Evolutionary conservation across 2,329 filamentous ascomycete species (phyloP), one percentile per base, ranked within the genome.

Genomic region (Exserohilum rostratum): DNA sequence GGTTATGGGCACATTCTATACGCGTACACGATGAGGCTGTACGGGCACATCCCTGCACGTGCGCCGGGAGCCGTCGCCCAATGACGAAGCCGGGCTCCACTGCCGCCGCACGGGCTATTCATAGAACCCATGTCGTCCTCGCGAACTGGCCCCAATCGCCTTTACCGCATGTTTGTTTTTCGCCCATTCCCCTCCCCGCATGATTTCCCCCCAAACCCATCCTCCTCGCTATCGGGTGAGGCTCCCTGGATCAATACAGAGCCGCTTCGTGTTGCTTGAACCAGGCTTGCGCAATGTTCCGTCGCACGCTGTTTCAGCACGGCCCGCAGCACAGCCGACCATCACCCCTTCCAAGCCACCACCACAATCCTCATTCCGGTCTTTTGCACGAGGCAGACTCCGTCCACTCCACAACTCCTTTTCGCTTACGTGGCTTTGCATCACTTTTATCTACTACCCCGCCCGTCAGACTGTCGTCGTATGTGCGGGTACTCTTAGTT

Each of bases 11-110:
- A 13, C 11, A 29, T 9, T 15, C 15, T 15, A 43, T 52, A 60
- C 57, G 57, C 57, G 57, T 60, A 49, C 40, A 46, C 43, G 30
- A 44, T 47, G 55, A 50, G 50, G 50, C 54, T 53, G 50, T 53
- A 58, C 52, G 20, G 25, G 27, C 27, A 5, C 33, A 52, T 45
- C 57, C 57, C 55, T 60, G 57, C 45, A 52, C 27, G n/a, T 53
- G 47, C 46, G 37, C 42, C 49, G 46, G 53, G 44, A 42, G 43
- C 46, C 38, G 49, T 31, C 49, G 49, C 42, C 52, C 57, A 50
- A 59, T 59, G 50, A 51, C 53, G 57, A 39, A 27, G 20, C 35
- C 29, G 48, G 33, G 50, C 34, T 42, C 43, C 50, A 34, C 38
- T 45, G 11, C 46, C 12, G 4, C 33, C 30, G 34, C 30, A 31